Percentiles rank a stretch among this genome's conserved stretches.
Evolutionary conservation across 306 rosid species (phyloP).

Genomic region (Ziziphus jujuba): DNA sequence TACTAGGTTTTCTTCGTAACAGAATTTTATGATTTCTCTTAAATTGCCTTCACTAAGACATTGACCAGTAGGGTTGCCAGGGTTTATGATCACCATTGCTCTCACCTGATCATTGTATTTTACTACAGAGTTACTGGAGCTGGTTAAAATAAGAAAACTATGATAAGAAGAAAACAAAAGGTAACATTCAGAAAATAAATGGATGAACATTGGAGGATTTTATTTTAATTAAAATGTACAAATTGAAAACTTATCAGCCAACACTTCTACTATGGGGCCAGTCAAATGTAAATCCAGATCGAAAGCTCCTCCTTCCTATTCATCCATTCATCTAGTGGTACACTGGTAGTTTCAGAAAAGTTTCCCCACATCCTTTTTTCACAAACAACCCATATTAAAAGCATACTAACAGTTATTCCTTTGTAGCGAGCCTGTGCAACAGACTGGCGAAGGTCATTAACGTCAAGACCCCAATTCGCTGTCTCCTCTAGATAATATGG

Average conservation of each 20-base stretch:
- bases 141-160: neutral
- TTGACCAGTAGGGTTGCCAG: constrained; percentile 99
- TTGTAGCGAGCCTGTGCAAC: constrained; percentile 71
- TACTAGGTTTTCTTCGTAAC: constrained; percentile 73
- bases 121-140: constrained; percentile 7
- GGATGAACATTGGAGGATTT: neutral
- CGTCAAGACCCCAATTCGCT: constrained; percentile 97
- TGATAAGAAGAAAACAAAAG: neutral
- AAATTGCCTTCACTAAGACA: constrained; percentile 86
- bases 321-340: constrained; percentile 21
- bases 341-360: constrained; percentile 14
- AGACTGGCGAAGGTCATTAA: constrained; percentile 65
- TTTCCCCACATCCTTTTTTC: constrained; percentile 7
- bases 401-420: constrained; percentile 73
- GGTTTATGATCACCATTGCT: constrained; percentile 99
- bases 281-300: constrained; percentile 14
- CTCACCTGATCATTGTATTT: constrained; percentile 63
- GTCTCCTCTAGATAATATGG: constrained; percentile 99
- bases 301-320: neutral
- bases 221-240: neutral
- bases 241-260: constrained; percentile 13
- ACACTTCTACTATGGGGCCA: neutral
- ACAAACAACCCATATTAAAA: constrained; percentile 22
- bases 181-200: constrained; percentile 16
- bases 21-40: constrained; percentile 70